These are phyloP conservation scores for Rhododendron henanense DNA, from an alignment of 148 eudicot species.

Conservation along the genomic window DNA sequence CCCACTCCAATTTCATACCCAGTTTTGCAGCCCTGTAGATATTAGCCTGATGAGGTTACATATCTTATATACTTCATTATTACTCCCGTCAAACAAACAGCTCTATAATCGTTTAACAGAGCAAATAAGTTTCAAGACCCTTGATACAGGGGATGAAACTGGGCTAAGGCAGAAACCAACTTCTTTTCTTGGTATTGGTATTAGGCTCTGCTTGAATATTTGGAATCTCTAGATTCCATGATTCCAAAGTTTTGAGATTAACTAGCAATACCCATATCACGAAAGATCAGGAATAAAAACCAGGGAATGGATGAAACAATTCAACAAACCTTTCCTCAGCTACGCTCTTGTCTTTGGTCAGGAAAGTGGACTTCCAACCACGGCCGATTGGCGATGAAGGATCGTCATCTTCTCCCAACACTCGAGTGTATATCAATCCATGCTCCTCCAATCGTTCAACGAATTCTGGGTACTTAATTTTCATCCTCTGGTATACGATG, in stretches of 20 bases:
- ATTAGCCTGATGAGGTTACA: background rate
- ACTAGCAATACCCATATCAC: background rate
- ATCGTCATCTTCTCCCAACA: slow-evolving; percentile 85
- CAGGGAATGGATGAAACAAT: background rate
- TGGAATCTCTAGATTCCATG: background rate
- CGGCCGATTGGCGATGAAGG: slow-evolving; percentile 78
- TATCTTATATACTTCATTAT: background rate
- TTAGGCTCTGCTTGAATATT: background rate
- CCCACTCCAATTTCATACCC: slow-evolving; percentile 85
- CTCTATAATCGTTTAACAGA: background rate
- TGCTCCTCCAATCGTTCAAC: slow-evolving; percentile 60
- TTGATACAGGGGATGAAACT: background rate
- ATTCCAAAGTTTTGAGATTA: background rate
- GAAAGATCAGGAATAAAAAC: background rate
- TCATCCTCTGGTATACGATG: slow-evolving; percentile 75
- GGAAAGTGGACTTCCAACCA: slow-evolving; percentile 87
- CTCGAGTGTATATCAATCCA: slow-evolving; percentile 71
- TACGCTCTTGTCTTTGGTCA: slow-evolving; percentile 60
- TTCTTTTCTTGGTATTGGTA: background rate
- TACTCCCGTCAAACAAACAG: background rate
- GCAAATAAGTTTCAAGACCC: background rate
- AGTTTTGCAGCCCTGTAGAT: slow-evolving; percentile 66
- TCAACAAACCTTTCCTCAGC: slow-evolving; percentile 72
- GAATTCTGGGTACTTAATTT: slow-evolving; percentile 66
- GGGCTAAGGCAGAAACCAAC: background rate